Conservation (phyloP, 108 stramenopile genomes). For the Tribonema minus region DNA sequence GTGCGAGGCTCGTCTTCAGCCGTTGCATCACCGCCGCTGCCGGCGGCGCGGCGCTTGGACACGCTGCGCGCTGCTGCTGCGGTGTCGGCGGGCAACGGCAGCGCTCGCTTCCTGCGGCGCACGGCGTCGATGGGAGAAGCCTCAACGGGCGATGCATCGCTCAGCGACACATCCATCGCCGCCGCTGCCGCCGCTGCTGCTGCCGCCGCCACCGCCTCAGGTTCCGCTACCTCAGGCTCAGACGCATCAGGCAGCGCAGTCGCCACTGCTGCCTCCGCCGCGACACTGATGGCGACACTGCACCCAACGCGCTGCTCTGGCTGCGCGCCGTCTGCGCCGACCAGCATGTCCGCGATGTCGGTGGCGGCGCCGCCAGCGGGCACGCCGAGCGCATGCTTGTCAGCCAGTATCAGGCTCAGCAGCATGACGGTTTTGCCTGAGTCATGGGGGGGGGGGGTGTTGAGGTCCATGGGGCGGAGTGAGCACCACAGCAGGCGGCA, state of each 20-base stretch:
- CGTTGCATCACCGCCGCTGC: no score
- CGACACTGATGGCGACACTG: background rate
- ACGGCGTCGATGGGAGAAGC: no score
- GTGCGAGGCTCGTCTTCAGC: no score
- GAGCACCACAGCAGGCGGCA: background rate
- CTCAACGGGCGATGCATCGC: no score
- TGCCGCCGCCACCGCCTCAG: background rate
- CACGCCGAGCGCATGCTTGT: slow-evolving; percentile 9
- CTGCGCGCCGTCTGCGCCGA: background rate
- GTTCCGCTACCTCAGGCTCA: no score
- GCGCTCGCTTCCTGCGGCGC: no score
- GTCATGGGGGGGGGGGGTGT: no score
- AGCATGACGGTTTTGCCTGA: slow-evolving; percentile 46
- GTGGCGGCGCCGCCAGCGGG: background rate
- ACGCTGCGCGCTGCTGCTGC: no score
- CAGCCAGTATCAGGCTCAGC: slow-evolving; percentile 25
- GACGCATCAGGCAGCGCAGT: background rate
- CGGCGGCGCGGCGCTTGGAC: no score
- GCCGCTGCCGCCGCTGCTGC: background rate
- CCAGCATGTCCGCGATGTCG: background rate
- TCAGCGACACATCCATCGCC: no score
- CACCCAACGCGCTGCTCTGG: background rate
- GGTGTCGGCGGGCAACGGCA: no score
- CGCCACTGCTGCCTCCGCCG: background rate
- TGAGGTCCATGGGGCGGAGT: no score